Percentiles rank a stretch among this genome's conserved stretches.
Conservation (phyloP, 2,329 filamentous ascomycete genomes). For the Clonostachys solani region DNA sequence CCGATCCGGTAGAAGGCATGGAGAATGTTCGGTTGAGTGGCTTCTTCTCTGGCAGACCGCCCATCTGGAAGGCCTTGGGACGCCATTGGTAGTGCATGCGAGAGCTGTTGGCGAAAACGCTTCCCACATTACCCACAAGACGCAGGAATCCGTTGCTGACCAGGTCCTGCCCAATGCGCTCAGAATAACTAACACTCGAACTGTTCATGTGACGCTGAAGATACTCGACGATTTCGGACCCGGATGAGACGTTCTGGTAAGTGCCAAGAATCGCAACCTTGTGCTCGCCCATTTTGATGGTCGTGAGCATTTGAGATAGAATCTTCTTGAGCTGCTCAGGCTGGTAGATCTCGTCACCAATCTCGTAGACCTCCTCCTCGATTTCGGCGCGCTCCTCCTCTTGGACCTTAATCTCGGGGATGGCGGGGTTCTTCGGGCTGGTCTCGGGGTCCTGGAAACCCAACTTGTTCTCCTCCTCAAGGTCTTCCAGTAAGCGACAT, state of each 20-base stretch:
- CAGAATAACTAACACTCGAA: conserved; percentile 82
- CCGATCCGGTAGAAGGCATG: conserved; percentile 54
- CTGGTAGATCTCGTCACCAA: conserved; percentile 83
- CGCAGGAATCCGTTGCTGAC: conserved; percentile 82
- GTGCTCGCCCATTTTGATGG: conserved; percentile 80
- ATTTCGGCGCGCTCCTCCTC: conserved; percentile 46
- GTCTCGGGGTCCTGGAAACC: conserved; percentile 85
- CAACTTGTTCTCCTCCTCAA: conserved; percentile 98
- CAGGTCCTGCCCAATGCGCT: conserved; percentile 92
- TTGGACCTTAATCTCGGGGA: conserved; percentile 86
- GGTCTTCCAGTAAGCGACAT: conserved; percentile 89
- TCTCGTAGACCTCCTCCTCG: conserved; percentile 83
- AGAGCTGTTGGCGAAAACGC: conserved; percentile 94
- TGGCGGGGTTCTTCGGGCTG: conserved; percentile 55
- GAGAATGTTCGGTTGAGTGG: conserved; percentile 71
- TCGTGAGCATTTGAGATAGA: conserved; percentile 78
- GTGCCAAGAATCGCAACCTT: conserved; percentile 95
- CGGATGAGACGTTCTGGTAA: conserved; percentile 88
- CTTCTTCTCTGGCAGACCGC: conserved; percentile 88
- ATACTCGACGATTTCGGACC: conserved; percentile 93
- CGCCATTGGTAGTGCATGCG: conserved; percentile 98
- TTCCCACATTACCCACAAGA: conserved; percentile 90
- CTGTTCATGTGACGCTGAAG: conserved; percentile 84
- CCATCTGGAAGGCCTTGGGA: conserved; percentile 81
- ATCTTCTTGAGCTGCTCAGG: conserved; percentile 90